These are phyloP conservation scores for Candida endomychidarum DNA, from an alignment of 805 yeast species.

Conservation along the genomic window DNA sequence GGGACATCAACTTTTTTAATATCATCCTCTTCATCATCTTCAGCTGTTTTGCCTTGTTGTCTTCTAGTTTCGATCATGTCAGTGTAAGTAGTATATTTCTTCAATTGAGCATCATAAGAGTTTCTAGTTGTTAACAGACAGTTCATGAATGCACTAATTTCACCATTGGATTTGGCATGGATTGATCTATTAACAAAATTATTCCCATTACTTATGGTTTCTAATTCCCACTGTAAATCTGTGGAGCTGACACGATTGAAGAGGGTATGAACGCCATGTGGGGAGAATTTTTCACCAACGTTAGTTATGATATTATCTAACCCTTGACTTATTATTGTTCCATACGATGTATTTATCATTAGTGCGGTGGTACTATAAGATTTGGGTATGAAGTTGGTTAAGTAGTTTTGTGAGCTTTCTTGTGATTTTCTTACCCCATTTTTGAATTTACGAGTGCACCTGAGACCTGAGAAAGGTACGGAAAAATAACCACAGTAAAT, in stretches of 20 bases:
- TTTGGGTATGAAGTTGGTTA: not conserved
- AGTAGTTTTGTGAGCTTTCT: not conserved
- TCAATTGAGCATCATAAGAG: slow-evolving; percentile 21
- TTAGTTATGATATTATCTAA: not conserved
- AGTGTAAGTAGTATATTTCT: slow-evolving; percentile 23
- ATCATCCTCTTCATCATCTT: slow-evolving; percentile 24
- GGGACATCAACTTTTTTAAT: slow-evolving; percentile 31
- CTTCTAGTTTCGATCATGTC: slow-evolving; percentile 23
- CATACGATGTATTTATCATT: slow-evolving; percentile 2
- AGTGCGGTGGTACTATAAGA: not conserved
- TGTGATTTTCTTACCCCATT: slow-evolving; percentile 9
- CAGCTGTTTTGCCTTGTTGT: slow-evolving; percentile 16
- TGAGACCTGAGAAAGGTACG: too few species aligned
- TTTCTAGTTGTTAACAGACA: slow-evolving; percentile 36
- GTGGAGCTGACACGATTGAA: slow-evolving; percentile 20
- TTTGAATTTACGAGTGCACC: slow-evolving; percentile 3
- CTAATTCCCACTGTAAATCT: slow-evolving; percentile 31
- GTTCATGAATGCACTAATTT: slow-evolving; percentile 27
- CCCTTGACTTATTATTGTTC: slow-evolving; percentile 3
- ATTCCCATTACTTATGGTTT: slow-evolving; percentile 33
- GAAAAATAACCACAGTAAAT: too few species aligned
- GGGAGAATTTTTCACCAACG: slow-evolving; percentile 5
- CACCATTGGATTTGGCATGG: slow-evolving; percentile 27
- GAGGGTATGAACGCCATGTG: slow-evolving; percentile 34
- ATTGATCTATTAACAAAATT: slow-evolving; percentile 34